Conservation (phyloP, 164 flowering plant genomes). For the Umbellularia californica region DNA sequence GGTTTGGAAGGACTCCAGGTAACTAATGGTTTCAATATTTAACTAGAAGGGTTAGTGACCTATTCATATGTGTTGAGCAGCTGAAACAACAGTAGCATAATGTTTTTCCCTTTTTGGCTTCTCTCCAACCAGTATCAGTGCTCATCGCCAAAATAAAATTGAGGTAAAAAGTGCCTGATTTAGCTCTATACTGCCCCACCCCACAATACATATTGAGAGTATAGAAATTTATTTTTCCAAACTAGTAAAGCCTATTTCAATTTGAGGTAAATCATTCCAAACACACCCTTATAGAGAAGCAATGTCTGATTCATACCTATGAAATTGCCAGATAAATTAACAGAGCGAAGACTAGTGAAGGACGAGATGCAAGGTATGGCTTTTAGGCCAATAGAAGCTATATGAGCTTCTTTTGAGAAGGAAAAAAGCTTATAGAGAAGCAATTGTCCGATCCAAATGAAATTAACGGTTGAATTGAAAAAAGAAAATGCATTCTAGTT, state of each 20-base stretch:
- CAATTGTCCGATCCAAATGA: too few species aligned
- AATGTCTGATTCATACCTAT: conserved; percentile 49
- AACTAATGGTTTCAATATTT: too few species aligned
- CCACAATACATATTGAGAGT: not conserved
- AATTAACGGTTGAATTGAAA: too few species aligned
- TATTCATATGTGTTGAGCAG: not conserved
- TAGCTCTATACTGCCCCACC: not conserved
- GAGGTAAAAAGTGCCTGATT: not conserved
- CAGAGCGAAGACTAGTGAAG: conserved; percentile 65
- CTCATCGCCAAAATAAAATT: too few species aligned
- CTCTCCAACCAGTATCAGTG: too few species aligned
- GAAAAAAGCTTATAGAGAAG: too few species aligned
- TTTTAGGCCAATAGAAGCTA: conserved; percentile 55
- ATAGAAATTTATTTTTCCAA: not conserved
- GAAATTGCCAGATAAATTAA: conserved; percentile 75
- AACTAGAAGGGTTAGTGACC: not conserved
- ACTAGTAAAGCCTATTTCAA: not conserved
- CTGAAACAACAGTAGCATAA: too few species aligned
- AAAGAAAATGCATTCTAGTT: too few species aligned
- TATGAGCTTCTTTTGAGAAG: conserved; percentile 76
- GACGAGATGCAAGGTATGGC: conserved; percentile 57
- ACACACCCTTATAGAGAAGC: not conserved
- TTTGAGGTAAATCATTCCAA: not conserved
- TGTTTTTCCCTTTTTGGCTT: too few species aligned
- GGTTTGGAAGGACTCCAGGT: too few species aligned